phyloP scores from a whole-genome alignment of 306 rosid species.

The Vigna radiata region DNA sequence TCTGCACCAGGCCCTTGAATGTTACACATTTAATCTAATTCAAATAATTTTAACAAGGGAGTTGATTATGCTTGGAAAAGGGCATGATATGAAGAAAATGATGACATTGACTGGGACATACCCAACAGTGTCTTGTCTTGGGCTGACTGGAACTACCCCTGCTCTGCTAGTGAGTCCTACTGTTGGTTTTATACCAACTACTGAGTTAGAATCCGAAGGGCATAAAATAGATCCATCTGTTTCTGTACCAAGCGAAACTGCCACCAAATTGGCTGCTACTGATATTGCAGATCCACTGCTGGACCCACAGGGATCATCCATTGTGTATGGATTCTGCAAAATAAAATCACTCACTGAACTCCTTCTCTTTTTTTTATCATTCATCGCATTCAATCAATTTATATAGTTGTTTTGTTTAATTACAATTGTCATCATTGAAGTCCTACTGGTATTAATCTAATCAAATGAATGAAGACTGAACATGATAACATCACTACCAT shows the following conservation, averaged over 20 bases:
- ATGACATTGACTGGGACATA: slow-evolving; percentile 17
- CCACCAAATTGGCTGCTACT: slow-evolving; percentile 68
- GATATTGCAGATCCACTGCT: slow-evolving; percentile 75
- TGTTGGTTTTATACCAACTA: slow-evolving; percentile 70
- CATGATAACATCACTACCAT: too few species aligned
- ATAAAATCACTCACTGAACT: neutral
- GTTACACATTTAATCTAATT: neutral
- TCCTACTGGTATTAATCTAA: too few species aligned
- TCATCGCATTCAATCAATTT: too few species aligned
- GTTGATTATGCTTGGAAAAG: neutral
- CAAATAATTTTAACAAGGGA: neutral
- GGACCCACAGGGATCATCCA: slow-evolving; percentile 60
- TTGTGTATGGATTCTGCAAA: slow-evolving; percentile 59
- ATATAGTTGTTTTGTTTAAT: too few species aligned
- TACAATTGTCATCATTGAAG: too few species aligned
- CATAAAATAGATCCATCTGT: slow-evolving; percentile 70
- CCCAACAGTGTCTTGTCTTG: slow-evolving; percentile 75
- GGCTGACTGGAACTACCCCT: slow-evolving; percentile 68
- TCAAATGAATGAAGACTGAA: too few species aligned
- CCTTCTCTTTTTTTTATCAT: too few species aligned
- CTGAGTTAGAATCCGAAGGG: slow-evolving; percentile 54
- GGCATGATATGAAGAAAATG: too few species aligned
- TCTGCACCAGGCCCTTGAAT: slow-evolving; percentile 42
- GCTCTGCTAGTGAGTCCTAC: slow-evolving; percentile 82
- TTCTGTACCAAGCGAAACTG: slow-evolving; percentile 64